Conservation (phyloP, 495 filamentous ascomycete species). For the Lepraria neglecta region DNA sequence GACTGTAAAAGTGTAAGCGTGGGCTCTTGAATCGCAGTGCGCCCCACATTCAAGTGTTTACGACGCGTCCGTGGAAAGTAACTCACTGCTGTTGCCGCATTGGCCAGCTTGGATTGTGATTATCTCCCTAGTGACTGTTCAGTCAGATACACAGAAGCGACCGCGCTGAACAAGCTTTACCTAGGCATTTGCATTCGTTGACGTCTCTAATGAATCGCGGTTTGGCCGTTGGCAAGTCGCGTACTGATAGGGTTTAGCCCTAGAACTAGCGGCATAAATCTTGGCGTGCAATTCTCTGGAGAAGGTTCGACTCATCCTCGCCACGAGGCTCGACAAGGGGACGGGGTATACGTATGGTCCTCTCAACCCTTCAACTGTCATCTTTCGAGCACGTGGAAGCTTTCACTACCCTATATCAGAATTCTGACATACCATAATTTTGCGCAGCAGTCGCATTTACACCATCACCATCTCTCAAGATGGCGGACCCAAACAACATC, state of each 20-base stretch:
- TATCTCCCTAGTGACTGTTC: slow-evolving; percentile 65
- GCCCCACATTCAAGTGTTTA: slow-evolving; percentile 29
- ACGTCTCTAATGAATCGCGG: no score
- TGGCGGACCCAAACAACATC: slow-evolving; percentile 87
- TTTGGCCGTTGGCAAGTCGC: no score
- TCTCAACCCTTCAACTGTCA: neutral
- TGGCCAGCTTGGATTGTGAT: slow-evolving; percentile 99
- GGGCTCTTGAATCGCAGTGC: neutral
- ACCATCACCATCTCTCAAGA: slow-evolving; percentile 39
- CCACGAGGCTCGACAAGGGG: neutral
- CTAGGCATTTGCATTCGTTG: slow-evolving; percentile 17
- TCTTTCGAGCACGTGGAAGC: neutral
- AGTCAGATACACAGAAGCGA: neutral
- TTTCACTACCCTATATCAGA: no score
- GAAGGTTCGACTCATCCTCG: neutral
- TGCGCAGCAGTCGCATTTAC: slow-evolving; percentile 25
- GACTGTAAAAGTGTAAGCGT: slow-evolving; percentile 47
- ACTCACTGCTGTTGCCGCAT: slow-evolving; percentile 97
- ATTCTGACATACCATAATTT: neutral
- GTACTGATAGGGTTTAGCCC: neutral
- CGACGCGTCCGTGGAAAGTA: slow-evolving; percentile 27
- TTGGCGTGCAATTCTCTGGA: neutral
- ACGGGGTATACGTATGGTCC: neutral
- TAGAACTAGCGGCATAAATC: slow-evolving; percentile 1
- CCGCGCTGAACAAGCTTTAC: neutral